Evolutionary conservation across 2,329 filamentous ascomycete genomes (phyloP).

Genomic region (Lasiodiplodia theobromae): DNA sequence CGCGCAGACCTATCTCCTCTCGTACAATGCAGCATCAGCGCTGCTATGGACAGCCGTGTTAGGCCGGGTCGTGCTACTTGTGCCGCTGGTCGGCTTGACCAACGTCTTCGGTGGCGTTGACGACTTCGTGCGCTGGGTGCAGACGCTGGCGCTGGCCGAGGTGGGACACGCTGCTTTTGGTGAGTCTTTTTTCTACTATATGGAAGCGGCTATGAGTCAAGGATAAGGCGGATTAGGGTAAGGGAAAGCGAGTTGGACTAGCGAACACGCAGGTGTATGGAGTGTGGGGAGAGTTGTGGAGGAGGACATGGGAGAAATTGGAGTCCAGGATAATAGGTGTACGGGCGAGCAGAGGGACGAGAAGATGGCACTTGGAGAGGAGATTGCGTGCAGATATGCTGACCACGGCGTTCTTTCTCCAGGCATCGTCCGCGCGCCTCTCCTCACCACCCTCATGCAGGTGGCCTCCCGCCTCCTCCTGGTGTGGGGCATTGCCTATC

Average conservation of each 20-base stretch:
- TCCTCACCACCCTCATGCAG: slow-evolving; percentile 88
- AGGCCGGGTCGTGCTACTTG: slow-evolving; percentile 68
- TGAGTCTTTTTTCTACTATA: slow-evolving; percentile 49
- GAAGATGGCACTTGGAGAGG: neutral
- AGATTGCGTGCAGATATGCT: neutral
- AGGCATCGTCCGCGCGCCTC: slow-evolving; percentile 85
- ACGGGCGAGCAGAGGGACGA: neutral
- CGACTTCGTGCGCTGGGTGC: slow-evolving; percentile 76
- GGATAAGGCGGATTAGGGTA: neutral
- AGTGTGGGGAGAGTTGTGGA: neutral
- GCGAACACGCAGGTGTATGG: neutral
- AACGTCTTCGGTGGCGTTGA: slow-evolving; percentile 69
- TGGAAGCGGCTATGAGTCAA: neutral
- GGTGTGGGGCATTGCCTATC: slow-evolving; percentile 82
- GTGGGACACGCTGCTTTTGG: slow-evolving; percentile 81
- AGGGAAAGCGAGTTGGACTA: neutral
- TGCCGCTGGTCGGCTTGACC: slow-evolving; percentile 41
- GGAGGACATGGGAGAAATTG: neutral
- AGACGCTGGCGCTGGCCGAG: slow-evolving; percentile 84
- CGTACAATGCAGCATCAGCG: slow-evolving; percentile 84
- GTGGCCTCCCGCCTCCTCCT: slow-evolving; percentile 86
- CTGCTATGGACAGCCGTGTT: slow-evolving; percentile 81
- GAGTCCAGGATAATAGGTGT: neutral
- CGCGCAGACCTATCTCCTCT: slow-evolving; percentile 70
- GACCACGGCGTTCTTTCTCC: neutral